Percentiles rank a stretch among this genome's conserved stretches.
Conservation (phyloP, 768 basidiomycete species). For the Boletus rubropictus region DNA sequence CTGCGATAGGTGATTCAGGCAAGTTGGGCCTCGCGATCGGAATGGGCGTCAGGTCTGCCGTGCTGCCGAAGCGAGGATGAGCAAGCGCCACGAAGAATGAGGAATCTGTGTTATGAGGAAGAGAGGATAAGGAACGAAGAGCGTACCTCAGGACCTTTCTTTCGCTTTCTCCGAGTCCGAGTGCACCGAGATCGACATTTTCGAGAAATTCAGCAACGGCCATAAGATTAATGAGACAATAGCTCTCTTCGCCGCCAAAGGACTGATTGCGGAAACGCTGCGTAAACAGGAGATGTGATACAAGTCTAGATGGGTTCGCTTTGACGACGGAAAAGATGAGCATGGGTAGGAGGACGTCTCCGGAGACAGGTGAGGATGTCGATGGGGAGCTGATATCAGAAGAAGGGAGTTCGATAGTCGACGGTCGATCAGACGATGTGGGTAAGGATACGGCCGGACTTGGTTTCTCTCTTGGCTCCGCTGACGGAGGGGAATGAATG, state of each 20-base stretch:
- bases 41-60: conserved; percentile 78
- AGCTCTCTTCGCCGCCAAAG: conserved; percentile 67
- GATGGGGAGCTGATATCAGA: conserved; percentile 11
- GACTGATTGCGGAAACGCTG: conserved; percentile 28
- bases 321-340: conserved; percentile 94
- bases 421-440: conserved; percentile 1
- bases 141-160: conserved; percentile 52
- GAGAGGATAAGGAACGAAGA: too few species aligned
- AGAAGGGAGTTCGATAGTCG: conserved; percentile 4
- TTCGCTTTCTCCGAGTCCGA: conserved; percentile 59
- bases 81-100: not conserved
- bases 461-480: not conserved
- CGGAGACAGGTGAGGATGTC: conserved; percentile 54
- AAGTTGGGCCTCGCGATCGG: conserved; percentile 53
- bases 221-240: conserved; percentile 90
- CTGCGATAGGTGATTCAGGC: conserved; percentile 38
- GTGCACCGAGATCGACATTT: conserved; percentile 78
- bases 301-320: conserved; percentile 78
- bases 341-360: conserved; percentile 87
- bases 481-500: not conserved
- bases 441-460: not conserved
- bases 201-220: conserved; percentile 95
- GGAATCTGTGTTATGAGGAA: not conserved
- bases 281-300: conserved; percentile 43
- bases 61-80: conserved; percentile 37